Conservation (phyloP, 345 rosid species). For the Salix viminalis region DNA sequence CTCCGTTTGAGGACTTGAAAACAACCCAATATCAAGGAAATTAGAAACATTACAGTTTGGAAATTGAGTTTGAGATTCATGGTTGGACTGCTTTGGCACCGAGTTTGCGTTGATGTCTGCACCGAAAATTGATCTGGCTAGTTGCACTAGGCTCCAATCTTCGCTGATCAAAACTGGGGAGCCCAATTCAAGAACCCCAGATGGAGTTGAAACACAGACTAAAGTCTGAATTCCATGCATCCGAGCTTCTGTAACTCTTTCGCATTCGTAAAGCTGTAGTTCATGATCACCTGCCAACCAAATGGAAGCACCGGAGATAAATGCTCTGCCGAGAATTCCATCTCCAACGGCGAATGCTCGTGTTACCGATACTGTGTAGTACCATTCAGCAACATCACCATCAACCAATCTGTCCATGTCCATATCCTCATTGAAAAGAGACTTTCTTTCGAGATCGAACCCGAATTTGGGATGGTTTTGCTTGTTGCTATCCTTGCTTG, state of each 20-base stretch:
- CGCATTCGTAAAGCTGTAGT: constrained; percentile 36
- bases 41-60: constrained; percentile 4
- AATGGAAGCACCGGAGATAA: constrained; percentile 27
- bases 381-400: constrained; percentile 38
- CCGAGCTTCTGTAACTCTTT: constrained; percentile 45
- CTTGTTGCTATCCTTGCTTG: constrained; percentile 5
- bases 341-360: constrained; percentile 31
- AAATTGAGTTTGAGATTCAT: constrained; percentile 5
- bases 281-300: constrained; percentile 40
- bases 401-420: constrained; percentile 26
- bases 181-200: constrained; percentile 58
- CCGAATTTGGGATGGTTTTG: constrained; percentile 5
- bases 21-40: constrained; percentile 21
- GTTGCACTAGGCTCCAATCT: constrained; percentile 36
- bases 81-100: constrained; percentile 5
- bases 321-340: constrained; percentile 36
- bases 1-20: constrained; percentile 15
- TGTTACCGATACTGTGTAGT: constrained; percentile 34
- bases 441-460: constrained; percentile 19
- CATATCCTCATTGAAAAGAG: constrained; percentile 24
- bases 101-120: constrained; percentile 4
- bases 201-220: constrained; percentile 37
- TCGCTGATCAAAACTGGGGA: constrained; percentile 34
- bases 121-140: constrained; percentile 35
- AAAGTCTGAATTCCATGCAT: constrained; percentile 44